Base-by-base conservation (phyloP, 2,329 filamentous ascomycete genomes). In the Alternaria brassicicola region DNA sequence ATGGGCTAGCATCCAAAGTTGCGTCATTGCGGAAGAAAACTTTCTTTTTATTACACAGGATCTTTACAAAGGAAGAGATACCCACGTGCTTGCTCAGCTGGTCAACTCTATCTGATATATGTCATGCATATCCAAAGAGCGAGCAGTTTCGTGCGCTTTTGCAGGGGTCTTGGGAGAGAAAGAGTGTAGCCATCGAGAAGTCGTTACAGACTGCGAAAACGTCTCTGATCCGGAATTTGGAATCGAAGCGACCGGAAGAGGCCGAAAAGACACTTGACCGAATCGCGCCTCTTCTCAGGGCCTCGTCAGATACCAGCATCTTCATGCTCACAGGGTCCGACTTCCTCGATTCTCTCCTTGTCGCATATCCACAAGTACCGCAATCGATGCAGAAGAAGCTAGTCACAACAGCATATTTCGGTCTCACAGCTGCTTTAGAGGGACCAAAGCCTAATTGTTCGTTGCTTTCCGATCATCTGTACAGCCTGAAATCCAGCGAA, bases 311-410 rank as follows among this genome's bases (percentile, higher is more conserved):
- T 23, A 79, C 79, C 42, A 85, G 83, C 28, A 76, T 80, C 6
- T 82, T 91, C 65, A 88, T 97, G 68, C 85, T 96, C 66, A 90
- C 90, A 0, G 94, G 94, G 1, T 93, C 90, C 49, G 94, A 97
- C 77, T 94, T 95, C 67, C 78, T 97, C 19, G 94, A 97, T 73
- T 87, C 89, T 0, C 82, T 97, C 12, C 81, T 86, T 35, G 80
- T 80, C 48, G 88, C 88, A 61, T 93, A 89, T 76, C 83, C 81
- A 47, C 83, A 88, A 56, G 87, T 86, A 75, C 86, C 88, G 55
- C 84, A 85, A 21, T 65, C 72, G 17, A 83, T 93, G 41, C 86
- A 88, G 57, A 89, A 86, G 62, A 83, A 85, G 15, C 84, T 96
- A 28, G 83, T 93, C 45, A 87, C 89, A 1, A 89, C 90, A 3